Evolutionary conservation across 208 protist genomes (phyloP).

Genomic region (Trypanosomatidae sp.): DNA sequence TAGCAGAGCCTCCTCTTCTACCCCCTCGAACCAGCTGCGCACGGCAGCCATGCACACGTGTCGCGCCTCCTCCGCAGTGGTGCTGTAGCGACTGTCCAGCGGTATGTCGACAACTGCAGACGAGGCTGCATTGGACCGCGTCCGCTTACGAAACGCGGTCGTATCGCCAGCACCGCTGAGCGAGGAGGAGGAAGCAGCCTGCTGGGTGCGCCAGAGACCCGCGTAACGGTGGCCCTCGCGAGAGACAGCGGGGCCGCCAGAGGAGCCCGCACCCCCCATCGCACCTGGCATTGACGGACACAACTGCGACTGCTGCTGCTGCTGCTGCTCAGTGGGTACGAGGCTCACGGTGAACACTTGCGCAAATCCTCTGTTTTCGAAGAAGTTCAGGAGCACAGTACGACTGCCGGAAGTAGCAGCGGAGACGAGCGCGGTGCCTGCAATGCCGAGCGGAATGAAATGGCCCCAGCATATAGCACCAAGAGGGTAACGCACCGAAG

Average conservation of each 20-base stretch:
- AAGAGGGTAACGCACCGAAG: constrained; percentile 25
- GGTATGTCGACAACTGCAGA: constrained; percentile 5
- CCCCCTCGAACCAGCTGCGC: constrained; percentile 37
- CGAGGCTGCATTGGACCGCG: not conserved
- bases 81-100: constrained; percentile 13
- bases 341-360: constrained; percentile 50
- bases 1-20: constrained; percentile 33
- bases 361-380: constrained; percentile 43
- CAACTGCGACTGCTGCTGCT: constrained; percentile 2
- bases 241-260: not conserved
- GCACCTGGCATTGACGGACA: not conserved
- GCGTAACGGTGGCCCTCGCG: not conserved
- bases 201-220: not conserved
- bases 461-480: constrained; percentile 35
- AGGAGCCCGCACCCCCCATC: not conserved
- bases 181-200: not conserved
- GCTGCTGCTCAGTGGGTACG: constrained; percentile 23
- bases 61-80: constrained; percentile 27
- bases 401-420: constrained; percentile 37
- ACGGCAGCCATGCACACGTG: constrained; percentile 48
- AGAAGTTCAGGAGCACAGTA: constrained; percentile 45
- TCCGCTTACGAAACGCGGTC: constrained; percentile 5
- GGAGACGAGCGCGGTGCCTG: constrained; percentile 39
- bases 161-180: not conserved
- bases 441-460: constrained; percentile 73